A percentile compares a stretch with the other conserved stretches of the same genome.
These are phyloP conservation scores for Phascolomyces articulosus DNA, from an alignment of 371 early-diverging fungal genomes.

Conservation along the genomic window DNA sequence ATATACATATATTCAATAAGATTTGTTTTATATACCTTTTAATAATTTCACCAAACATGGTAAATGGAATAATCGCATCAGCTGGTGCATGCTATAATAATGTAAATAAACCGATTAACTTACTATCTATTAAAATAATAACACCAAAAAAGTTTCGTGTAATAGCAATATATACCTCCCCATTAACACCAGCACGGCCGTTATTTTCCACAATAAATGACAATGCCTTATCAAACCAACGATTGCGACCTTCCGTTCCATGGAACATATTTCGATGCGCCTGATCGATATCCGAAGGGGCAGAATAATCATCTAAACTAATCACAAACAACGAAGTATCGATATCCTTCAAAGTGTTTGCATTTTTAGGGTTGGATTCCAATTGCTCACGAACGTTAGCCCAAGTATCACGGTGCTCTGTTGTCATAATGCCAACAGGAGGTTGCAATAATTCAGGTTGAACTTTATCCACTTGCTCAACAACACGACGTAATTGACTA, in stretches of 20 bases:
- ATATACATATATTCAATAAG: neutral
- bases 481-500: constrained; percentile 68
- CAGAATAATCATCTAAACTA: constrained; percentile 80
- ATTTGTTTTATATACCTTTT: constrained; percentile 37
- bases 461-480: constrained; percentile 59
- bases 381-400: constrained; percentile 50
- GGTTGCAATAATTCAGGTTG: constrained; percentile 49
- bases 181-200: constrained; percentile 92
- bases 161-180: constrained; percentile 74
- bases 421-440: constrained; percentile 81
- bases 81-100: constrained; percentile 78
- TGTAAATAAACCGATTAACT: neutral
- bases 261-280: constrained; percentile 82
- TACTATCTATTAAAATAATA: too few relatives aligned
- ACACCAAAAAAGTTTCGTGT: too few relatives aligned
- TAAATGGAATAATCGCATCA: constrained; percentile 90
- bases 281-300: constrained; percentile 59
- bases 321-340: constrained; percentile 85
- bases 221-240: constrained; percentile 96
- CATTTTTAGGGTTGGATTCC: constrained; percentile 53
- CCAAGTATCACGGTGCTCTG: constrained; percentile 90
- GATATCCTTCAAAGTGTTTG: constrained; percentile 64
- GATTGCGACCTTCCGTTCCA: constrained; percentile 75
- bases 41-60: constrained; percentile 69
- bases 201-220: constrained; percentile 83